Percentiles rank a stretch among this genome's conserved stretches.
phyloP scores from a whole-genome alignment of 208 protist species.

The Trypanosoma boissoni region DNA sequence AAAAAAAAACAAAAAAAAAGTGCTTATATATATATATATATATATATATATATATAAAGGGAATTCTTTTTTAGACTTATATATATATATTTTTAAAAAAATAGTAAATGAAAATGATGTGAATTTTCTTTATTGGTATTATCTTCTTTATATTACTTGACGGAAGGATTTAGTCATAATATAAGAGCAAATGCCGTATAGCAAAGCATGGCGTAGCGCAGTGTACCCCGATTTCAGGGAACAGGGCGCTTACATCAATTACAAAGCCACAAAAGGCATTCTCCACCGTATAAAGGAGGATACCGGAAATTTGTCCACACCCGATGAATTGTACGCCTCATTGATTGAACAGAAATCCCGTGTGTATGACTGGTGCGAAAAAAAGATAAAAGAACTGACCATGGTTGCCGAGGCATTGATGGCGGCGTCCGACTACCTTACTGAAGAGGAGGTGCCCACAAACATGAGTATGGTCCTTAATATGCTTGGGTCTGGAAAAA shows the following conservation, averaged over 20 bases:
- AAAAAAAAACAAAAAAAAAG: no score
- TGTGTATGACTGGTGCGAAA: slow-evolving; percentile 71
- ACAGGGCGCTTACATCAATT: slow-evolving; percentile 78
- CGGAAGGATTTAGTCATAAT: neutral
- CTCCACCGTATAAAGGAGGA: slow-evolving; percentile 86
- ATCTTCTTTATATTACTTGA: slow-evolving; percentile 7
- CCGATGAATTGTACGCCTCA: slow-evolving; percentile 73
- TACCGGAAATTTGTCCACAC: slow-evolving; percentile 76
- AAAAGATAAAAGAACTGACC: slow-evolving; percentile 62
- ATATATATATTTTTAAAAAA: neutral
- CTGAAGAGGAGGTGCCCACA: slow-evolving; percentile 33
- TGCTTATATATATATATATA: neutral
- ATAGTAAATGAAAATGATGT: no score
- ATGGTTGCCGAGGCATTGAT: slow-evolving; percentile 59
- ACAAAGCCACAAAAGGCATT: slow-evolving; percentile 86
- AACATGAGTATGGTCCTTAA: slow-evolving; percentile 44
- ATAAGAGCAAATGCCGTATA: slow-evolving; percentile 63
- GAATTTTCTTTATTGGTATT: no score
- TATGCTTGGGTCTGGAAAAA: slow-evolving; percentile 17
- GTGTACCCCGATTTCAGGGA: slow-evolving; percentile 85
- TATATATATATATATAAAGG: neutral
- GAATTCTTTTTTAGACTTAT: neutral
- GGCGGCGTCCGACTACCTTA: slow-evolving; percentile 47
- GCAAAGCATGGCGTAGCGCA: slow-evolving; percentile 79
- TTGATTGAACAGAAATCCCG: slow-evolving; percentile 62